Evolutionary conservation across 805 yeast species (phyloP), one percentile per base, ranked within the genome.

Genomic region (Dipodascopsis tothii): DNA sequence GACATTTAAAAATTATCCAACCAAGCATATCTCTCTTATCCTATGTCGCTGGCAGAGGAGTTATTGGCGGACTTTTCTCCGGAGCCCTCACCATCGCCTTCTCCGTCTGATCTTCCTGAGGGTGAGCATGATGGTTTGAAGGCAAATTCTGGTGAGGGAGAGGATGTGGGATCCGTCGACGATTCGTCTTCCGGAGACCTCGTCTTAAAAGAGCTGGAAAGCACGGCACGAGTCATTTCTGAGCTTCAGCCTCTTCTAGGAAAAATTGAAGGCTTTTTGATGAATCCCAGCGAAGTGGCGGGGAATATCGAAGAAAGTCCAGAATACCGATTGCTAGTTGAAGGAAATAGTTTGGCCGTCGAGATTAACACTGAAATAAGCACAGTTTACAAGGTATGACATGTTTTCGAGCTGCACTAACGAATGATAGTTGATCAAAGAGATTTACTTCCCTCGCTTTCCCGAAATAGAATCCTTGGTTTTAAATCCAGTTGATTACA

Each of bases 391-490:
- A 60, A 69, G 30, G 30, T 25, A 25, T 25, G 30, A 9, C 9
- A 9, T 25, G 14, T 25, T 25, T 25, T 25, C 9, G 9, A 9
- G 9, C 30, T 25, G 9, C 11, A 9, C 30, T 25, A 25, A 25
- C 14, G 14, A 14, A 9, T 14, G 14, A 25, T 25, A 25, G 4
- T 73, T 73, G 40, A 62, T 81, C 30, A 73, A 69, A 38, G 57
- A 70, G 0, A 68, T 70, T 21, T 87, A 85, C 56, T 63, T 68
- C 6, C 68, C 72, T 3, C 73, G 80, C 16, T 86, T 85, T 62
- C 79, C 84, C 0, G 95, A 87, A 55, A 64, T 87, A 39, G 81
- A 73, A 20, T 65, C 78, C 0, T 63, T 87, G 32, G 70, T 84
- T 1, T 66, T 77, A 7, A 74, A 75, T 46, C 79, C 90, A 0